Evolutionary conservation across 192 early-diverging fungal genomes (phyloP), one percentile per base, ranked within the genome.

Genomic region (Entomortierella lignicola): DNA sequence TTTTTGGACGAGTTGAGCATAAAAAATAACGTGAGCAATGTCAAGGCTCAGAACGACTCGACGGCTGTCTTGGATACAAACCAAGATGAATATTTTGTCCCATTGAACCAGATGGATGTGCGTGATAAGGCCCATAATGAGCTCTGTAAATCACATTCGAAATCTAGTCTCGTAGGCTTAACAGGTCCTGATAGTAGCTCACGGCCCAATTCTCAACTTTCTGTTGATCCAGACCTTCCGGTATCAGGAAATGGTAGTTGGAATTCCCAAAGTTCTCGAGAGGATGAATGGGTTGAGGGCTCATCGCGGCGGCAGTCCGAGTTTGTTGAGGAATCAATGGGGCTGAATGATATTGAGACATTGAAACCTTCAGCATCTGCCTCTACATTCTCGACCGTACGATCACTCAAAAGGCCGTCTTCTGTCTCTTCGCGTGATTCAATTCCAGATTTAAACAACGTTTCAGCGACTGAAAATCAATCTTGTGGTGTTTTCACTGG

Each of bases 1-100:
- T 83, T 83, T 57, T n/a, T 83, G 23, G 66, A 61, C 20, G 74
- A 83, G 30, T 69, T 83, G 56, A 50, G 26, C 44, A 55, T 25
- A 51, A 59, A 26, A 26, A 59, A 27, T 26, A 20, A 8, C 53
- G 15, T 3, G 52, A 54, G 52, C 25, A 18, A 29, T 23, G n/a
- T 54, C 2, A 25, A 54, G 6, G 44, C 4, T 15, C 44, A 20
- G 20, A 15, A 47, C 20, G 44, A 47, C 20, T 15, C 44, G 4
- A 4, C 44, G 32, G 29, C 53, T 23, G 25, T 29, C 27, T 21
- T 31, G 26, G 55, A 72, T 55, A 32, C 47, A 17, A 63, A 72
- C 56, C 50, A 63, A 18, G 71, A 74, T 23, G 65, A 41, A 0
- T 68, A 55, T 2, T 30, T 60, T 51, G 43, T 69, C n/a, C 59